Conservation (phyloP, 78 protist genomes). For the Isochrysis galbana region DNA sequence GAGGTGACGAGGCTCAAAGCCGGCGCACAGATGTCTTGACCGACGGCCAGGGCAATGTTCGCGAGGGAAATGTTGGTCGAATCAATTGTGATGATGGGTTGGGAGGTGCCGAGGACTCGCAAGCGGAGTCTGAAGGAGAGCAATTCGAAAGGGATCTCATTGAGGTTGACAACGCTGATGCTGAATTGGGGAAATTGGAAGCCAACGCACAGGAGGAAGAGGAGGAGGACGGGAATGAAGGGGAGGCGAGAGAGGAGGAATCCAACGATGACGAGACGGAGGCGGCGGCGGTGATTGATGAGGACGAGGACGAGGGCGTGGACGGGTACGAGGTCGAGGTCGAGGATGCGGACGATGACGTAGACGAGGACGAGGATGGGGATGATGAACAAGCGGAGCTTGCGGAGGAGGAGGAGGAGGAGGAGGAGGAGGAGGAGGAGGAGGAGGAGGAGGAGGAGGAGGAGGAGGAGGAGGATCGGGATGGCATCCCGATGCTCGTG, state of each 20-base stretch:
- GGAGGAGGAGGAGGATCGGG: conserved; percentile 1
- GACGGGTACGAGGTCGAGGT: background rate
- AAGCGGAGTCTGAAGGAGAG: no score
- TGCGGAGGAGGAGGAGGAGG: background rate
- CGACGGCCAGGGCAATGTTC: no score
- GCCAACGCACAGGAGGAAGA: background rate
- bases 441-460: background rate
- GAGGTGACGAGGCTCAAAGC: no score
- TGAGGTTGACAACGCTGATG: no score
- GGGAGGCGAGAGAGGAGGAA: background rate
- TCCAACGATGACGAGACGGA: background rate
- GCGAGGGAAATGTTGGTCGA: no score
- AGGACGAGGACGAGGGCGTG: background rate
- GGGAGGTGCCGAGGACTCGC: no score
- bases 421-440: background rate
- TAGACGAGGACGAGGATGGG: background rate
- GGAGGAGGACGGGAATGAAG: background rate
- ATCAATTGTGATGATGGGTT: no score
- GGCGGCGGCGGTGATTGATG: background rate
- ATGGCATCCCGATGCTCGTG: background rate
- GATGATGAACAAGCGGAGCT: background rate
- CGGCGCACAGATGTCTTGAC: no score
- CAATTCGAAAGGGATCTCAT: no score
- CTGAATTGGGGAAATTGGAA: no score
- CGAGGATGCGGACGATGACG: background rate